Evolutionary conservation across 2,329 filamentous ascomycete genomes (phyloP).

Genomic region (Xylaria multiplex): DNA sequence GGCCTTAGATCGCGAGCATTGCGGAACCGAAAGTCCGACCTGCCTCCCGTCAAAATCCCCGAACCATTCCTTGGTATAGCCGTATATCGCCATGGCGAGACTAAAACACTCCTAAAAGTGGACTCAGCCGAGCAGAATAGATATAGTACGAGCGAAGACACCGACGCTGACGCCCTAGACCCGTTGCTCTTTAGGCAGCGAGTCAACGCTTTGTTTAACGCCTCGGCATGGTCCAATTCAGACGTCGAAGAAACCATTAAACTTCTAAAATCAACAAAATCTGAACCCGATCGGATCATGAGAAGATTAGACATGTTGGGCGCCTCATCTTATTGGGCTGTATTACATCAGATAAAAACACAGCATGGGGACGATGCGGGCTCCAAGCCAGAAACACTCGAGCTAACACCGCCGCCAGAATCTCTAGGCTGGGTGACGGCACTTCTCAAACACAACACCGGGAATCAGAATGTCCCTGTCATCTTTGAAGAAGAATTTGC

Average conservation of each 20-base stretch:
- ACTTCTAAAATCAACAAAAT: slow-evolving; percentile 16
- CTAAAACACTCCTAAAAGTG: slow-evolving; percentile 24
- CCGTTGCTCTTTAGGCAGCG: not conserved
- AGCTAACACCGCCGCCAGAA: slow-evolving; percentile 6
- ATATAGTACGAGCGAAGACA: not conserved
- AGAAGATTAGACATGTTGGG: slow-evolving; percentile 23
- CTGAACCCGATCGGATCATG: slow-evolving; percentile 13
- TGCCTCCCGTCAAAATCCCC: slow-evolving; percentile 66
- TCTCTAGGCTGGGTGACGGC: slow-evolving; percentile 9
- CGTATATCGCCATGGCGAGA: slow-evolving; percentile 53
- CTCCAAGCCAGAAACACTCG: slow-evolving; percentile 12
- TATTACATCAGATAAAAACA: slow-evolving; percentile 13
- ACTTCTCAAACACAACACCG: slow-evolving; percentile 8
- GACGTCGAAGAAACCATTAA: slow-evolving; percentile 27
- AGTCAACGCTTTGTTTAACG: slow-evolving; percentile 16
- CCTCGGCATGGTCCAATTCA: slow-evolving; percentile 32
- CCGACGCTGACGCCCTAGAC: not conserved
- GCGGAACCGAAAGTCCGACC: slow-evolving; percentile 49
- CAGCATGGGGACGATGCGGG: slow-evolving; percentile 6
- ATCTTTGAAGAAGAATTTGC: slow-evolving; percentile 2
- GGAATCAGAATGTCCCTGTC: not conserved
- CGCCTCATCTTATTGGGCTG: slow-evolving; percentile 21
- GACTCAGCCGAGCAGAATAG: slow-evolving; percentile 32
- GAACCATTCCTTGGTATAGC: slow-evolving; percentile 65
- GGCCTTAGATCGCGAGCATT: slow-evolving; percentile 40